Evolutionary conservation across 169 alveolate genomes (phyloP), one percentile per base, ranked within the genome.

Genomic region (Besnoitia besnoiti): DNA sequence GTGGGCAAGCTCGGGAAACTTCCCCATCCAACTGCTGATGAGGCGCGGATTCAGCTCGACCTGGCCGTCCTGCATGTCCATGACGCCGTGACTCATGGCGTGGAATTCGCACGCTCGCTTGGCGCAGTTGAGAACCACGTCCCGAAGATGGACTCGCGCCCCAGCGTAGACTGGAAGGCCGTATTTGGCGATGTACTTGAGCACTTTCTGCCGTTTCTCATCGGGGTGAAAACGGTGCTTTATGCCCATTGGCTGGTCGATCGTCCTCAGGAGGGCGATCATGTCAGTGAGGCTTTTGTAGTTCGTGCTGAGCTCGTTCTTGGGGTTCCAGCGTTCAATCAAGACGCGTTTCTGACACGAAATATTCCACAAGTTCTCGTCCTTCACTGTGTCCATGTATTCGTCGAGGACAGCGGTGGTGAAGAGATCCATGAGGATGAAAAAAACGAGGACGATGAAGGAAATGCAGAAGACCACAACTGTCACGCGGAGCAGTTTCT

Each of bases 101-200:
- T 91, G 94, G n/a, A 90, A 89, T 47, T 91, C 91, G 89, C 94
- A 91, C 77, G 94, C 94, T 24, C 91, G 91, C 80, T 89, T 82
- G 35, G 91, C 77, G 37, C 90, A 44, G 44, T 51, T 85, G 42
- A 91, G 88, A 67, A 85, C 94, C 42, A 84, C 89, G 21, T 91
- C 94, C 42, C 94, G 42, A 42, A 91, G 82, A 85, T 91, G 94
- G 44, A 91, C 94, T 14, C 59, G 50, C 35, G 62, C 42, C 61
- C 59, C 87, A 33, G 35, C 35, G 88, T 85, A 67, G 40, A 91
- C 62, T 8, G 94, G 94, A 49, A 91, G 94, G 21, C 88, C 80
- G 55, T 84, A 91, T 0, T 50, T 67, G 19, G 94, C 88, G 42
- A 91, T 49, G 49, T 50, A 51, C 42, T 89, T 91, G 51, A 91